Evolutionary conservation across 139 green algal genomes (phyloP), one percentile per base, ranked within the genome.

Genomic region (Chlorella sorokiniana): DNA sequence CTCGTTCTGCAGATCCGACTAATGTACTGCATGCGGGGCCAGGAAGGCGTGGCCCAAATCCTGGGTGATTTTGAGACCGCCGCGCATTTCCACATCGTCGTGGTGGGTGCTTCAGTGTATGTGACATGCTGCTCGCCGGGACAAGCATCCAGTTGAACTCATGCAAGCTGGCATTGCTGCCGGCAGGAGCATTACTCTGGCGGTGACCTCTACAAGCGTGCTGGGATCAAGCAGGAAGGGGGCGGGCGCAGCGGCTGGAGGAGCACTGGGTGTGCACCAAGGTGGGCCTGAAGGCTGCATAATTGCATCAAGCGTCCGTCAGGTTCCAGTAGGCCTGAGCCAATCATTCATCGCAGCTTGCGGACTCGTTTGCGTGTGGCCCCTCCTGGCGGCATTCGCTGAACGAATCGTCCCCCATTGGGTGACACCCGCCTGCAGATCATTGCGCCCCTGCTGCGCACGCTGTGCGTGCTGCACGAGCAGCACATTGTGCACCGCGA

Each of bases 161-260:
- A 33, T 70, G 33, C 33, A 41, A 20, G 14, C 14, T 44, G 63
- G 48, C 48, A 59, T 59, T 25, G 16, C 62, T 69, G 11, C 9
- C 37, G 25, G 56, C 61, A 71, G 74, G 74, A 81, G 56, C 44
- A 59, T 1, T 69, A 48, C 40, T 86, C 89, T 42, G 91, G 91
- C 0, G 93, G 94, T 1, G 94, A 97, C 87, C 89, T 97, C 40
- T 97, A 96, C 86, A 93, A 96, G 74, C 83, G 74, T 14, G 48
- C 11, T 27, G 31, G 25, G 11, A 35, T 48, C 35, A 44, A 33
- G 38, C 38, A 44, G 65, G 16, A n/a, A n/a, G n/a, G n/a, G n/a
- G 1, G 29, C 2, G 5, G 65, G 65, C 22, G 37, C 35, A 52
- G 51, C 35, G 33, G n/a, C 77, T 95, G 59, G 86, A 91, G 4